Conservation (phyloP, 2,329 filamentous ascomycete genomes). For the Talaromyces sp. region DNA sequence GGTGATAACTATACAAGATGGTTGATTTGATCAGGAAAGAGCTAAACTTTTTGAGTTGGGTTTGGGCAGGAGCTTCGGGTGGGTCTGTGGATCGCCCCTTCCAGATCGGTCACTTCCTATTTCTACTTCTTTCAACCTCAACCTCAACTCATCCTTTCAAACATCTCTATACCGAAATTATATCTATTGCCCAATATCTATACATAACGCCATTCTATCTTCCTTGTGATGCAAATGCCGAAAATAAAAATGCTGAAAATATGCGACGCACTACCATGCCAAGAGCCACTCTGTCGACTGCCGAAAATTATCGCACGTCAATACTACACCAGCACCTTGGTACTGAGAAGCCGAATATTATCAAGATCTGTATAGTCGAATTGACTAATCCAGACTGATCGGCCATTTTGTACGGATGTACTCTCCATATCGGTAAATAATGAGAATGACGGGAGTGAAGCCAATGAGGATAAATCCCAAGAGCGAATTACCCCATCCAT, state of each 20-base stretch:
- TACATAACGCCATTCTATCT: slow-evolving; percentile 1
- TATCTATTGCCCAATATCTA: not conserved
- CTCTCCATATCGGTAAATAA: slow-evolving; percentile 33
- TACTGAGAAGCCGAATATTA: not conserved
- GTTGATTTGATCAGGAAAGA: not conserved
- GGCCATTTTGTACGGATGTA: slow-evolving; percentile 25
- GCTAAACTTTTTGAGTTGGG: slow-evolving; percentile 9
- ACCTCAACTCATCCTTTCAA: not conserved
- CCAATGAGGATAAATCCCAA: slow-evolving; percentile 54
- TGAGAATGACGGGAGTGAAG: slow-evolving; percentile 40
- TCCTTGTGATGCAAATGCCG: not conserved
- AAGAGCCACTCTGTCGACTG: not conserved
- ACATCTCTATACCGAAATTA: not conserved
- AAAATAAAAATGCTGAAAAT: not conserved
- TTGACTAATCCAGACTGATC: slow-evolving; percentile 16
- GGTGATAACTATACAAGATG: not conserved
- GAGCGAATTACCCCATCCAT: slow-evolving; percentile 52
- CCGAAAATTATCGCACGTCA: not conserved
- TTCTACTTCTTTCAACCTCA: not conserved
- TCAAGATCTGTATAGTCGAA: not conserved
- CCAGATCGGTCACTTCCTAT: not conserved
- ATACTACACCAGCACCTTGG: not conserved
- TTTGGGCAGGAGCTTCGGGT: not conserved
- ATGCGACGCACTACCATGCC: not conserved
- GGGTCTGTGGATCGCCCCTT: slow-evolving; percentile 12